These are phyloP conservation scores for Lyophyllum shimeji DNA, from an alignment of 768 basidiomycete genomes.

Conservation along the genomic window DNA sequence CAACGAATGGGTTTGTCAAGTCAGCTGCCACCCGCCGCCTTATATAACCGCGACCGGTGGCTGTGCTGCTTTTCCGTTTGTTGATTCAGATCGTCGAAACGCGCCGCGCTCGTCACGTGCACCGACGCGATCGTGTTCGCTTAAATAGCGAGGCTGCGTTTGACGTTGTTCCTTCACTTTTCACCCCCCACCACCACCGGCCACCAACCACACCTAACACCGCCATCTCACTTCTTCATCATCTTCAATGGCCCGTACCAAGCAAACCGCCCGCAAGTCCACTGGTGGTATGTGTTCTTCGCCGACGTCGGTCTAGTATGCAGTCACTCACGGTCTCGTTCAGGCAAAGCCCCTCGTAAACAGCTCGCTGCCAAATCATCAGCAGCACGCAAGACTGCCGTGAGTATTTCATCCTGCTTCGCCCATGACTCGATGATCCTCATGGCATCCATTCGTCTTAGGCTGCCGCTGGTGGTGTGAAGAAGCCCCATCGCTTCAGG, in stretches of 20 bases:
- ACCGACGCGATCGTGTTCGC: constrained; percentile 22
- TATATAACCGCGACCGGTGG: constrained; percentile 46
- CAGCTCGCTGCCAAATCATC: constrained; percentile 75
- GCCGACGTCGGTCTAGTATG: background rate
- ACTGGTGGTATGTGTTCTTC: constrained; percentile 60
- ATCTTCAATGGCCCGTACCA: constrained; percentile 68
- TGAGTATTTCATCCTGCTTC: constrained; percentile 42
- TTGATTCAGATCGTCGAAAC: constrained; percentile 37
- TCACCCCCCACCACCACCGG: constrained; percentile 14
- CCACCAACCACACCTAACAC: constrained; percentile 12
- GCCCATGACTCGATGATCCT: constrained; percentile 30
- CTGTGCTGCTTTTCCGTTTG: constrained; percentile 50
- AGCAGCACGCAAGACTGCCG: constrained; percentile 52
- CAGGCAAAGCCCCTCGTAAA: constrained; percentile 78
- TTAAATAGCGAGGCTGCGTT: constrained; percentile 22
- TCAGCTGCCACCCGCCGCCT: constrained; percentile 8
- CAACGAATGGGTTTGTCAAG: constrained; percentile 15
- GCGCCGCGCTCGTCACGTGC: constrained; percentile 39
- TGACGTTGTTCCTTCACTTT: background rate
- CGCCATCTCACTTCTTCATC: background rate
- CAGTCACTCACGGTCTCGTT: background rate
- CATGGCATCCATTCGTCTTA: constrained; percentile 30
- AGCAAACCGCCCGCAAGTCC: constrained; percentile 88
- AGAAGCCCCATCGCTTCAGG: constrained; percentile 93
- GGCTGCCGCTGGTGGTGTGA: constrained; percentile 87